phyloP scores from a whole-genome alignment of 129 eudicot genomes.

The Heracleum sosnowskyi region DNA sequence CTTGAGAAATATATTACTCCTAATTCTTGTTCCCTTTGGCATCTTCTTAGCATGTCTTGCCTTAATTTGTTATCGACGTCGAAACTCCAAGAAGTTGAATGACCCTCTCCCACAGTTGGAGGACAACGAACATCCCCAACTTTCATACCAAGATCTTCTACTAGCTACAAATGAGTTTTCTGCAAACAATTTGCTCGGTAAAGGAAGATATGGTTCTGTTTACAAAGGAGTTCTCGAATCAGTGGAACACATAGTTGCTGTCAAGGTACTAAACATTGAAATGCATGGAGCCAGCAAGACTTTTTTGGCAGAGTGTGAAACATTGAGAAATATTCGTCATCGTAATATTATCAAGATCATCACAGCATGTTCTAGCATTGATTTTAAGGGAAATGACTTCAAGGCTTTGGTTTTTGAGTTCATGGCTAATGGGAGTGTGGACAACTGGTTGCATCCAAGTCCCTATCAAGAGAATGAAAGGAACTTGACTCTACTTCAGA shows the following conservation, averaged over 20 bases:
- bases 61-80: not conserved
- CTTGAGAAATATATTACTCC: not conserved
- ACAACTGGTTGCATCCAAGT: not conserved
- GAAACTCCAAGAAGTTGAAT: not conserved
- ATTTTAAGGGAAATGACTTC: not conserved
- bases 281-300: not conserved
- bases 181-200: not conserved
- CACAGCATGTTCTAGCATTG: not conserved
- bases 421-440: not conserved
- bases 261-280: not conserved
- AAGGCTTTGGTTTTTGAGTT: not conserved
- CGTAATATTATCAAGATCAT: not conserved
- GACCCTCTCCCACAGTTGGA: not conserved
- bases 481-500: not conserved
- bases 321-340: not conserved
- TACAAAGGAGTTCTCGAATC: not conserved
- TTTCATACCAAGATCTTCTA: not conserved
- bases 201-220: not conserved
- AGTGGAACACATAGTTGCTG: not conserved
- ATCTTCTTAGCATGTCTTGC: not conserved
- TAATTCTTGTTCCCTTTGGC: not conserved
- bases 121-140: not conserved
- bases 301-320: not conserved
- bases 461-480: not conserved
- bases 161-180: not conserved